Evolutionary conservation across 371 early-diverging fungal species (phyloP), one percentile per base, ranked within the genome.

Genomic region (Nematocida ausubeli): DNA sequence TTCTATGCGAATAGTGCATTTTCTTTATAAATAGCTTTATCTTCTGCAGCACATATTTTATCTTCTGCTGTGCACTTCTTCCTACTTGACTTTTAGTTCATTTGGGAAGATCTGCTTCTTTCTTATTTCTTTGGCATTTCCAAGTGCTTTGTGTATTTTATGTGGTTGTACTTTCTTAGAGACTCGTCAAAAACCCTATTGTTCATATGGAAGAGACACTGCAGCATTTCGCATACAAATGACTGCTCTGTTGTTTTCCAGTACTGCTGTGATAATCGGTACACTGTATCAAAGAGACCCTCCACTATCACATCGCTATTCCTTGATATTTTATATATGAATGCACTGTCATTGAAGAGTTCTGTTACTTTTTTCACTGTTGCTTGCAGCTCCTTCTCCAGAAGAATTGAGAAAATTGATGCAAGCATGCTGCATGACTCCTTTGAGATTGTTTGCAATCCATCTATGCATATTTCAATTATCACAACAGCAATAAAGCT

Each of bases 161-260:
- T 57, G 1, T 49, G 14, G 52, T 75, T 75, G 67, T 66, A 67
- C 19, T 2, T 24, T 28, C 40, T 65, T 30, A 75, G 35, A 4
- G 65, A 51, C 14, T 28, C 51, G 42, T 75, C 66, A 51, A 75
- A 75, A 4, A 40, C 37, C 4, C 6, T 22, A 16, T 19, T 22
- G 55, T 66, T 51, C 35, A 75, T 12, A 12, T 4, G 14, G 34
- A 75, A 75, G 5, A 75, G 65, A 39, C 28, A 34, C 16, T 75
- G 22, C 9, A 75, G 68, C 26, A 75, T 66, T 39, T 56, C 9
- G 34, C 66, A 66, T 4, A 51, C 55, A 1, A 66, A 28, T 5
- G n/a, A 34, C 2, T 67, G 65, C 4, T 75, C 63, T 40, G 52
- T 57, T 34, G 40, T 75, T 30, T 75, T 66, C 78, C 78, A 75